Evolutionary conservation across 2,329 filamentous ascomycete genomes (phyloP).

Genomic region (Thielaviopsis euricoi): DNA sequence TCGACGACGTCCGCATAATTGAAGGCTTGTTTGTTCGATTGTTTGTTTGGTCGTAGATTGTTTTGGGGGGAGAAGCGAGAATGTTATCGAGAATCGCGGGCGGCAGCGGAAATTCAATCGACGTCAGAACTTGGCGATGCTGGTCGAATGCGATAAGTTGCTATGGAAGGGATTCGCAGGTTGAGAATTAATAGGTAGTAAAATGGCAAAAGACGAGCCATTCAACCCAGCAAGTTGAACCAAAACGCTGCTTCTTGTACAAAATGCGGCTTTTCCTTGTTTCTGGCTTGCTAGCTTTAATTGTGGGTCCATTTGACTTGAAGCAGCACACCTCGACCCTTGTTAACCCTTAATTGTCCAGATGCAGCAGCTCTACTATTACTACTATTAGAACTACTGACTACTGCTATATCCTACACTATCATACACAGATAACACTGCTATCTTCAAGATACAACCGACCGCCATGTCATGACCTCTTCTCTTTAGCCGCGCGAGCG

Average conservation of each 20-base stretch:
- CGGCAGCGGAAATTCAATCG: no score
- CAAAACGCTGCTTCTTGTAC: neutral
- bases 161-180: neutral
- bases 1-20: slow-evolving; percentile 5
- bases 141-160: neutral
- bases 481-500: slow-evolving; percentile 9
- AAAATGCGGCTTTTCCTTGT: slow-evolving; percentile 5
- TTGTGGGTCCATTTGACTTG: neutral
- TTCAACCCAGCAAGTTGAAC: neutral
- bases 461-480: no score
- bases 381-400: neutral
- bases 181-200: neutral
- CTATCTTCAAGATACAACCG: no score
- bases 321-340: no score
- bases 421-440: neutral
- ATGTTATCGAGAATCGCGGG: no score
- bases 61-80: neutral
- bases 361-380: no score
- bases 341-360: neutral
- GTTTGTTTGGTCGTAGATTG: no score
- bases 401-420: neutral
- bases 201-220: neutral
- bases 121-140: no score
- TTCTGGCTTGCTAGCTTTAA: neutral
- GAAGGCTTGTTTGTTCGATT: neutral